Base-by-base conservation (phyloP, 805 yeast species). In the Candida saitoana region DNA sequence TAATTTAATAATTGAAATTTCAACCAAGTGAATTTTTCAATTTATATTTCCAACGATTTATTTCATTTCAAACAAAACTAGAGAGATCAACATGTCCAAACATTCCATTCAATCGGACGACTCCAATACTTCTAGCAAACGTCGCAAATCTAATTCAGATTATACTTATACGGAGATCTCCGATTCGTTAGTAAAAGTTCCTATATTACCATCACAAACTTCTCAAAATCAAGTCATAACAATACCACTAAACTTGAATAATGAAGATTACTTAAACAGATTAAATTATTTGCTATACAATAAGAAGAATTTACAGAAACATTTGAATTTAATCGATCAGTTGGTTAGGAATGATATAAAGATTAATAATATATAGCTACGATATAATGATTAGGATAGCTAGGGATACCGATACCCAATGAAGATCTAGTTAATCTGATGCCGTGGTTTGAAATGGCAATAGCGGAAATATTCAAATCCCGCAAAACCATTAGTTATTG, bases 291-390 rank as follows among this genome's bases (percentile, higher is more conserved):
- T 36, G 16, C 22, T 20, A 6, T 36, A 20, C 31, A 36, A 36
- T 24, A 36, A 36, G 38, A 36, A 24, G 15, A 36, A 36, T 16
- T 16, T 36, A 8, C 38, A 36, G 19, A 22, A 12, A n/a, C 38
- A 36, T 17, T 36, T 36, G 20, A 36, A 36, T n/a, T 24, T 36
- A n/a, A 36, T 36, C 8, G 38, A 36, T 24, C 24, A 22, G n/a
- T 11, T 36, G n/a, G 16, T 36, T 15, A 12, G 38, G 8, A 22
- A 36, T 16, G 38, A 24, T 14, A 12, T 29, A 5, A 29, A 14
- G 16, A 29, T 29, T 14, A 29, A 29, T 29, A 29, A 29, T 29
- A 11, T 9, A 29, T 9, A 29, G 16, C 5, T 14, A 29, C 6
- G 9, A 22, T 9, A 22, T 9, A 22, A 22, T 6, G 9, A 22